Evolutionary conservation across 75 land plant species (phyloP), one percentile per base, ranked within the genome.

Genomic region (Sequoia sempervirens): DNA sequence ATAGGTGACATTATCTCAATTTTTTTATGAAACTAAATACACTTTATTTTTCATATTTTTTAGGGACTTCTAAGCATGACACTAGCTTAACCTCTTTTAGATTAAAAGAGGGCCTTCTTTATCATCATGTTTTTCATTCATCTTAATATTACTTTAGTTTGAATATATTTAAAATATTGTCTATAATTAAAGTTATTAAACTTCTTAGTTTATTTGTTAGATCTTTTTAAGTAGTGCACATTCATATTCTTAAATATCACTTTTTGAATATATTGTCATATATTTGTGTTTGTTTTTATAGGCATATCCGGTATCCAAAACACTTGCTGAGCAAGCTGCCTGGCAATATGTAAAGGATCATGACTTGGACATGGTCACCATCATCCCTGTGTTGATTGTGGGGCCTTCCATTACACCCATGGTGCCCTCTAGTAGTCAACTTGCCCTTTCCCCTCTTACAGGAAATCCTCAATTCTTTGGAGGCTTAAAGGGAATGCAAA

Each of bases 291-390:
- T 5, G 0, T 72, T 12, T 56, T 76, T 75, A 70, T 82, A 94
- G 87, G 91, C 96, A 53, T 95, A 95, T 78, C 80, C 88, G 10
- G 84, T 84, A 1, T 91, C 96, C 13, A 95, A 94, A 78, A 85
- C 91, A 17, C 74, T 93, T 46, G 92, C 96, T 34, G 97, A 95
- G 86, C 83, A 87, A 79, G 89, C 87, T 76, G 97, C 96, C 0
- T 89, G 92, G 92, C 54, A 94, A 32, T 95, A 89, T 81, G 97
- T 92, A n/a, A 75, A 89, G 52, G 85, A 89, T 66, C 87, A 90
- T 82, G 82, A 85, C 0, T 86, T 95, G 46, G 92, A 94, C 85
- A 86, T 95, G 17, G 86, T 94, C 30, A 86, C 90, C 17, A 88
- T 95, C 12, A 73, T 87, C 17, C 96, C 97, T 43, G 82, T 86